A percentile compares a stretch with the other conserved stretches of the same genome.
Evolutionary conservation across 352 stramenopile genomes (phyloP).

Genomic region (Phytopythium helicoides): DNA sequence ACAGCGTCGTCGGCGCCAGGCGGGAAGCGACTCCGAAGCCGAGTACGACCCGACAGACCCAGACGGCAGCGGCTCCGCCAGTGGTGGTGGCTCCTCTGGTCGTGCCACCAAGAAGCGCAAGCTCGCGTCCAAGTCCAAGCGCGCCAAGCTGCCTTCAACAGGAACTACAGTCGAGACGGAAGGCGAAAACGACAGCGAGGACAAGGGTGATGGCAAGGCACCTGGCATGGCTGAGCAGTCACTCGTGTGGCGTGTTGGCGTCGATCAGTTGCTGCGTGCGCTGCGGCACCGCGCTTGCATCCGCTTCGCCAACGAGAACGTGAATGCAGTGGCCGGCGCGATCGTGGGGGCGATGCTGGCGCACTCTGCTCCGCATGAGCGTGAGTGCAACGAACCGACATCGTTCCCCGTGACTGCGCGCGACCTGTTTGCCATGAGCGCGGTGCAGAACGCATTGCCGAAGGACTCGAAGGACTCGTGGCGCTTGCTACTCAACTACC

Average conservation of each 20-base stretch:
- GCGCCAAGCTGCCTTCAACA: conserved; percentile 67
- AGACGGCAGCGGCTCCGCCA: conserved; percentile 6
- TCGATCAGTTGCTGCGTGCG: conserved; percentile 77
- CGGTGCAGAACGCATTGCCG: conserved; percentile 69
- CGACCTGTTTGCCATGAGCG: conserved; percentile 67
- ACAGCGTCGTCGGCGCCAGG: conserved; percentile 17
- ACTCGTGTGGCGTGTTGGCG: conserved; percentile 79
- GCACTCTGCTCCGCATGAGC: conserved; percentile 79
- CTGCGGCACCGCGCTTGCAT: conserved; percentile 79
- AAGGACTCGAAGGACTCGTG: conserved; percentile 79
- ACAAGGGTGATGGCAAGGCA: conserved; percentile 11
- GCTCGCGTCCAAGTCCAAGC: conserved; percentile 40
- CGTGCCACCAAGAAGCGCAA: conserved; percentile 63
- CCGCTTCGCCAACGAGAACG: conserved; percentile 79
- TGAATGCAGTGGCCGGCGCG: conserved; percentile 79
- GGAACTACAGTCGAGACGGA: conserved; percentile 14
- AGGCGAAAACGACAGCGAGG: conserved; percentile 24
- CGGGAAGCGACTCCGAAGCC: conserved; percentile 52
- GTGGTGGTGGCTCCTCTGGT: conserved; percentile 13
- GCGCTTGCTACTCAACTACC: conserved; percentile 85
- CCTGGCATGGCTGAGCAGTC: conserved; percentile 55
- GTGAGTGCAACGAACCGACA: conserved; percentile 76
- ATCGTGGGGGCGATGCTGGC: conserved; percentile 80
- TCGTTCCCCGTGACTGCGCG: conserved; percentile 75
- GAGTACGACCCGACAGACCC: conserved; percentile 53